Evolutionary conservation across 164 flowering plant species (phyloP).

Genomic region (Macadamia integrifolia): DNA sequence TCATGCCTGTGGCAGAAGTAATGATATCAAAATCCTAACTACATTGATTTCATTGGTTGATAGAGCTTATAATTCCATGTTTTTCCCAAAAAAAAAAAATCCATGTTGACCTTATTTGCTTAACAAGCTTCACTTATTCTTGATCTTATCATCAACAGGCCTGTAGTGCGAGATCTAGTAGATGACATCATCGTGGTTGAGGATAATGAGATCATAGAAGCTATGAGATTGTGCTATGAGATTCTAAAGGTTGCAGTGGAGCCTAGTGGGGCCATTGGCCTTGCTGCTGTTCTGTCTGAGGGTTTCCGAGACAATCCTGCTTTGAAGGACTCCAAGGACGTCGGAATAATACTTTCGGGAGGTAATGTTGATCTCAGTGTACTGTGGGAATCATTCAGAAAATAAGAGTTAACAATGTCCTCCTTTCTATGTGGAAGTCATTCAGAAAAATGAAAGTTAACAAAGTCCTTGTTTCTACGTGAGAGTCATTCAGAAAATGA

Average conservation of each 20-base stretch:
- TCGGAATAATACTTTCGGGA: constrained; percentile 78
- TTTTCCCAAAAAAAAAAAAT: too few relatives aligned
- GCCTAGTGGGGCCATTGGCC: constrained; percentile 94
- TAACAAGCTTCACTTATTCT: too few relatives aligned
- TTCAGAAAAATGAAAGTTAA: background rate
- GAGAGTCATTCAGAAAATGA: background rate
- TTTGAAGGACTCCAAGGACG: constrained; percentile 52
- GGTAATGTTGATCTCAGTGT: constrained; percentile 79
- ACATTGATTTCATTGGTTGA: too few relatives aligned
- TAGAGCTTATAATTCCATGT: too few relatives aligned
- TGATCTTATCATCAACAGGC: constrained; percentile 43
- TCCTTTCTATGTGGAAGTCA: background rate
- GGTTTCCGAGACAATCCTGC: constrained; percentile 48
- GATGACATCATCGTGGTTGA: constrained; percentile 73
- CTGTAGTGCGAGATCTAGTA: constrained; percentile 76
- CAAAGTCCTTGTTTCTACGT: too few relatives aligned
- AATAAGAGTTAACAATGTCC: constrained; percentile 5
- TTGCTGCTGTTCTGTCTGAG: constrained; percentile 75
- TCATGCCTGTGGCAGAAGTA: too few relatives aligned
- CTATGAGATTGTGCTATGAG: constrained; percentile 79
- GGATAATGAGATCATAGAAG: constrained; percentile 67
- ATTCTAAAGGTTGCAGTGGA: constrained; percentile 82
- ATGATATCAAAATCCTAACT: too few relatives aligned
- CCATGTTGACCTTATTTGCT: too few relatives aligned
- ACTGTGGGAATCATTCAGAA: constrained; percentile 56